Evolutionary conservation across 257 asterid species (phyloP).

Genomic region (Solanum verrucosum): DNA sequence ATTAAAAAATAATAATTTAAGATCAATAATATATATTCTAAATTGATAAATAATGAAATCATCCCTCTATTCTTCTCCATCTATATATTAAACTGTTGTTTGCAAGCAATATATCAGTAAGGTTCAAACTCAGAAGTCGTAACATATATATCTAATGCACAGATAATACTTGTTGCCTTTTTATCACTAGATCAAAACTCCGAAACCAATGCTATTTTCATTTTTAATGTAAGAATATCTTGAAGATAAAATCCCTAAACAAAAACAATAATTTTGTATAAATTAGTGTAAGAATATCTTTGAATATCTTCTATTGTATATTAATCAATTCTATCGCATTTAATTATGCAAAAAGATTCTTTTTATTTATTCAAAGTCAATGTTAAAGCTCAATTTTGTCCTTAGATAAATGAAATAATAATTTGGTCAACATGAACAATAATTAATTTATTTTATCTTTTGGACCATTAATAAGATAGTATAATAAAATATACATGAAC

Average conservation of each 20-base stretch:
- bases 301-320: neutral
- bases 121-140: fast-evolving
- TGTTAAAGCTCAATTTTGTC: neutral
- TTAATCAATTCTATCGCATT: neutral
- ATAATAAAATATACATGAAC: neutral
- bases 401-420: neutral
- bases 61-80: neutral
- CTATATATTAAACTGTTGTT: neutral
- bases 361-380: neutral
- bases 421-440: neutral
- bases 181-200: neutral
- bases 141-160: neutral
- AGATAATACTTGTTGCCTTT: fast-evolving
- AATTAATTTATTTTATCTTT: neutral
- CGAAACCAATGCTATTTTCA: neutral
- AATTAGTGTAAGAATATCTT: neutral
- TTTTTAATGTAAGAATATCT: neutral
- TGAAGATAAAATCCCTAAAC: neutral
- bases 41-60: neutral
- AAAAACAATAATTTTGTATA: neutral
- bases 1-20: neutral
- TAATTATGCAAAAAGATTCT: neutral
- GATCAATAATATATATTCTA: neutral
- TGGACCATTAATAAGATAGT: neutral
- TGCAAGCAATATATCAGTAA: neutral